These are phyloP conservation scores for Mycena leptocephala DNA, from an alignment of 768 basidiomycete genomes.

Conservation along the genomic window DNA sequence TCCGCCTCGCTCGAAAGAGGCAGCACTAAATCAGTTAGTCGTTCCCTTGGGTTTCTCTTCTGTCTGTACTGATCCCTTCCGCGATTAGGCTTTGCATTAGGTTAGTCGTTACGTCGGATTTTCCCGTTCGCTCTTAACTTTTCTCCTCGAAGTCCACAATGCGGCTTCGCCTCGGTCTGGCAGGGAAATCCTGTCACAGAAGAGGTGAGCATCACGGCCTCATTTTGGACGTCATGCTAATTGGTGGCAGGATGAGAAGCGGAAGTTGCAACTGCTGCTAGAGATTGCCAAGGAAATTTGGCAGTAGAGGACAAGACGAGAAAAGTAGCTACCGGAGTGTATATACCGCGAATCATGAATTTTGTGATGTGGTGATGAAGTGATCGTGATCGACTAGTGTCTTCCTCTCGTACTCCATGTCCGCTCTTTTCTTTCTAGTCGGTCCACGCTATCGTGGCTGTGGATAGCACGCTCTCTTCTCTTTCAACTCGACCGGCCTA, in stretches of 20 bases:
- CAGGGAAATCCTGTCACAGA: slow-evolving; percentile 72
- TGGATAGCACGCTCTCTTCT: slow-evolving; percentile 67
- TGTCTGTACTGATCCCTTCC: slow-evolving; percentile 8
- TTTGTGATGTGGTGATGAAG: neutral
- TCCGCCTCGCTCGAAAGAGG: slow-evolving; percentile 61
- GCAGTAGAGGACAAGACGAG: slow-evolving; percentile 37
- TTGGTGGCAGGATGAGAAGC: slow-evolving; percentile 61
- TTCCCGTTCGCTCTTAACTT: neutral
- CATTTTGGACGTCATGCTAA: slow-evolving; percentile 10
- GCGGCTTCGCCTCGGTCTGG: slow-evolving; percentile 74
- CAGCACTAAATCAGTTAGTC: slow-evolving; percentile 68
- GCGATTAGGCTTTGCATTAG: slow-evolving; percentile 62
- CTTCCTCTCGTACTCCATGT: slow-evolving; percentile 29
- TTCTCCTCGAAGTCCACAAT: slow-evolving; percentile 63
- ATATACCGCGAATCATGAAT: neutral
- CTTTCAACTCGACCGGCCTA: slow-evolving; percentile 60
- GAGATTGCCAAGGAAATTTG: slow-evolving; percentile 66
- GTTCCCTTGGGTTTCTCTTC: slow-evolving; percentile 15
- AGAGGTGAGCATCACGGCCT: slow-evolving; percentile 50
- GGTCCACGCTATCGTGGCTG: slow-evolving; percentile 30
- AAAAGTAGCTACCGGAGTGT: neutral
- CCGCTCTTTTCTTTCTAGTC: slow-evolving; percentile 22
- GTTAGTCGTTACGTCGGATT: slow-evolving; percentile 12
- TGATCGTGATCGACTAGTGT: neutral
- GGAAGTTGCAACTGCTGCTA: slow-evolving; percentile 63